Conservation (phyloP, 805 yeast genomes). For the Clavispora santaluciae region DNA sequence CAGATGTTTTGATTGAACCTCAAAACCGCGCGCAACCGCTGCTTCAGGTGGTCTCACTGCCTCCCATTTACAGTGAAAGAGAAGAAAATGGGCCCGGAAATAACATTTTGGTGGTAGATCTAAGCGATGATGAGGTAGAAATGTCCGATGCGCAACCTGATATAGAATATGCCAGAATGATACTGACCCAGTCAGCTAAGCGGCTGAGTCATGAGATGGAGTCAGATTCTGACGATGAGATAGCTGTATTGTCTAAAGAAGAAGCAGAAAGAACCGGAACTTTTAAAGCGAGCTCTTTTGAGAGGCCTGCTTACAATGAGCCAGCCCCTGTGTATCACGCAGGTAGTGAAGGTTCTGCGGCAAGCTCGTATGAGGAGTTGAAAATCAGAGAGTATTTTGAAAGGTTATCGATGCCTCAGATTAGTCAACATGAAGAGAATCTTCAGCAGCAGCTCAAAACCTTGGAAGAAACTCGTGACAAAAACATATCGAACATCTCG, state of each 20-base stretch:
- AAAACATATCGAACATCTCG: conserved; percentile 1
- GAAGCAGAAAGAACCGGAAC: conserved; percentile 23
- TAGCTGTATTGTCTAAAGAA: conserved; percentile 24
- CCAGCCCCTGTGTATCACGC: conserved; percentile 29
- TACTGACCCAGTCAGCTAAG: background rate
- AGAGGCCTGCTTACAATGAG: conserved; percentile 14
- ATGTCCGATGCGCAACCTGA: background rate
- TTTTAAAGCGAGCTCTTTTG: conserved; percentile 23
- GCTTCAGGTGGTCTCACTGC: background rate
- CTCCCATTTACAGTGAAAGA: background rate
- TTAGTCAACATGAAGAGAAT: conserved; percentile 7
- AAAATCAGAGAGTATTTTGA: conserved; percentile 7
- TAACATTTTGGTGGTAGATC: background rate
- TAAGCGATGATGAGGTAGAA: conserved; percentile 1
- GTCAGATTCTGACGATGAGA: conserved; percentile 20
- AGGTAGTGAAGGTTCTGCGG: conserved; percentile 8
- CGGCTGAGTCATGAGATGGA: background rate
- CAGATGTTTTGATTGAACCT: background rate
- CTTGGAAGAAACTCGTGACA: conserved; percentile 5
- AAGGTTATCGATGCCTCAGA: conserved; percentile 6
- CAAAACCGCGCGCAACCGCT: background rate
- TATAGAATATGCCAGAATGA: background rate
- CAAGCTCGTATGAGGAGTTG: background rate
- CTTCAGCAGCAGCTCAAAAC: conserved; percentile 6
- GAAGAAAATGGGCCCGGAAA: background rate